Conservation (phyloP, 2,329 filamentous ascomycete genomes). For the Triangularia verruculosa region DNA sequence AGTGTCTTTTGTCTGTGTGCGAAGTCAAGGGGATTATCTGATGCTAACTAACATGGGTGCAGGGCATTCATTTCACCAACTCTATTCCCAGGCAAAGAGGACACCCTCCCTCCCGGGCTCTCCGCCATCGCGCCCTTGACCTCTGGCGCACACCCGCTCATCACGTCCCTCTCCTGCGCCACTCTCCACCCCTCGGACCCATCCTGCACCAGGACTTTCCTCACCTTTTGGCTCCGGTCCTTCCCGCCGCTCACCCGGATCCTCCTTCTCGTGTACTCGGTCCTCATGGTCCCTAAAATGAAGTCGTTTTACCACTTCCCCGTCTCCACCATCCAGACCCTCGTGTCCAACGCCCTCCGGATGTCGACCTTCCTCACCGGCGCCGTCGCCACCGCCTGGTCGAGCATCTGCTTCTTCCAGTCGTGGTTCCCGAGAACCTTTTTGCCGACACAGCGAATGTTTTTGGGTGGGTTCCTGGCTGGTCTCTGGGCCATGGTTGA, state of each 20-base stretch:
- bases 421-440: conserved; percentile 68
- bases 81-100: conserved; percentile 70
- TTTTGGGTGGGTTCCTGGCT: conserved; percentile 80
- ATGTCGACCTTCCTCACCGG: conserved; percentile 77
- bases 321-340: conserved; percentile 59
- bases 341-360: conserved; percentile 68
- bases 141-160: conserved; percentile 80
- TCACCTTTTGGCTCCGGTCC: conserved; percentile 81
- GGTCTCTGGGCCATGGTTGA: conserved; percentile 84
- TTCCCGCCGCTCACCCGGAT: conserved; percentile 77
- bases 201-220: conserved; percentile 80
- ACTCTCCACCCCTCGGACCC: conserved; percentile 84
- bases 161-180: conserved; percentile 82
- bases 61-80: conserved; percentile 81
- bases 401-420: conserved; percentile 85
- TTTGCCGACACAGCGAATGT: conserved; percentile 81
- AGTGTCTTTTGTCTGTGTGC: conserved; percentile 34
- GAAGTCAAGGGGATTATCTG: neutral
- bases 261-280: conserved; percentile 71
- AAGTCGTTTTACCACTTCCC: conserved; percentile 68
- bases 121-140: conserved; percentile 71
- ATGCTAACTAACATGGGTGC: conserved; percentile 2
- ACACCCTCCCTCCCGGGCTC: conserved; percentile 65
- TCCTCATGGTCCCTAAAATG: conserved; percentile 67
- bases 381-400: conserved; percentile 84